Base-by-base conservation (phyloP, 495 filamentous ascomycete genomes). In the Daldinia vernicosa region DNA sequence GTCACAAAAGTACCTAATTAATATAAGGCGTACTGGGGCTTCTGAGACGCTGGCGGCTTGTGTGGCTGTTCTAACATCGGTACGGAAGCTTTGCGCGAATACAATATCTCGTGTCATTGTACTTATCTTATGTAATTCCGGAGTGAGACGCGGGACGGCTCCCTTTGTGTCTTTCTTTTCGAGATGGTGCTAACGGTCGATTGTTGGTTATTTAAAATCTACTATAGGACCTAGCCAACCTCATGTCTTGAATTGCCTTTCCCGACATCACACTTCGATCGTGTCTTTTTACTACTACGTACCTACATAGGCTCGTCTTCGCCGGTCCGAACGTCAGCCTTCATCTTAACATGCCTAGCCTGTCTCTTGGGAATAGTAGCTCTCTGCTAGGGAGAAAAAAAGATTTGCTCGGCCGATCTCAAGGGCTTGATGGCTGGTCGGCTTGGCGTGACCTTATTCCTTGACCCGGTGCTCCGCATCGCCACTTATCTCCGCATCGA, bases 401-500 rank as follows among this genome's bases (percentile, higher is more conserved):
- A 59, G 27, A 40, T 66, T 58, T 69, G 40, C 70, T 73, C 70
- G 70, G 66, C 50, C 70, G 60, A 52, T 69, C 51, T 66, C 51
- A 51, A 69, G 39, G 65, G 60, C 50, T 68, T 56, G 43, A 72
- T 57, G 60, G 65, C 66, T 73, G 61, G 70, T 69, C 66, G 62
- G 70, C 70, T 73, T 73, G 70, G 70, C 66, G 53, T 58, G 70
- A 51, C 66, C 70, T 60, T 73, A 61, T 60, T 73, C 60, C 66
- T 65, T 65, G 66, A 73, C 52, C 70, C 62, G 66, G 62, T 73
- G 66, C 70, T 73, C 70, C 70, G 66, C 70, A 66, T 68, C 58
- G 63, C 61, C 66, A 69, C 63, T 70, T 70, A 70, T 74, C 67
- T 74, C 71, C 71, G 67, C 67, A 63, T 74, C 67, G 71, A 74